Percentiles rank a stretch among this genome's conserved stretches.
Evolutionary conservation across 2,329 filamentous ascomycete species (phyloP).

Genomic region (Stromatinia cepivora): DNA sequence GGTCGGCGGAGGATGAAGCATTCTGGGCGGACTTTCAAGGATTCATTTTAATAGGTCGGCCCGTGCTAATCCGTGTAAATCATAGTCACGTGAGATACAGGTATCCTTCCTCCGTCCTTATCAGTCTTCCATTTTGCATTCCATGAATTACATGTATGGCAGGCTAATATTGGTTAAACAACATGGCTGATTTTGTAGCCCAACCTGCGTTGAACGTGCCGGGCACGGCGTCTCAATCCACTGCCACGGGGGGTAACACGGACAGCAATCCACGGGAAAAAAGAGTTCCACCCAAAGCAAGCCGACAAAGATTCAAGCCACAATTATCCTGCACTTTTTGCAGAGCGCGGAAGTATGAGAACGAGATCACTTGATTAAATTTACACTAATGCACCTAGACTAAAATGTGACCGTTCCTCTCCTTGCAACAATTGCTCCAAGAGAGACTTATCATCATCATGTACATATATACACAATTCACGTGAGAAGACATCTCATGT

Average conservation of each 20-base stretch:
- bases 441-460: conserved; percentile 49
- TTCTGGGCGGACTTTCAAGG: neutral
- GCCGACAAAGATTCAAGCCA: conserved; percentile 34
- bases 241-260: neutral
- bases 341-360: conserved; percentile 34
- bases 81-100: neutral
- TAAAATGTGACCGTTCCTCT: conserved; percentile 54
- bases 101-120: neutral
- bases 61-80: neutral
- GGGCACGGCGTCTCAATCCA: neutral
- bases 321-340: conserved; percentile 38
- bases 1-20: neutral
- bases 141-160: too few relatives aligned
- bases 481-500: conserved; percentile 27
- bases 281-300: conserved; percentile 13
- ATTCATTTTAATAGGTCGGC: neutral
- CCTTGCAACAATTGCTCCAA: conserved; percentile 56
- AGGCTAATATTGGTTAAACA: neutral
- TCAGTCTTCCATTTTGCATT: neutral
- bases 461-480: conserved; percentile 51
- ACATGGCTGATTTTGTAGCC: neutral
- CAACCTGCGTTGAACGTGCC: neutral
- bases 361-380: neutral
- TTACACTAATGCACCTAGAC: conserved; percentile 25
- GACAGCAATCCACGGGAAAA: neutral